phyloP scores from a whole-genome alignment of 495 filamentous ascomycete species.

The Annulohypoxylon nitens region DNA sequence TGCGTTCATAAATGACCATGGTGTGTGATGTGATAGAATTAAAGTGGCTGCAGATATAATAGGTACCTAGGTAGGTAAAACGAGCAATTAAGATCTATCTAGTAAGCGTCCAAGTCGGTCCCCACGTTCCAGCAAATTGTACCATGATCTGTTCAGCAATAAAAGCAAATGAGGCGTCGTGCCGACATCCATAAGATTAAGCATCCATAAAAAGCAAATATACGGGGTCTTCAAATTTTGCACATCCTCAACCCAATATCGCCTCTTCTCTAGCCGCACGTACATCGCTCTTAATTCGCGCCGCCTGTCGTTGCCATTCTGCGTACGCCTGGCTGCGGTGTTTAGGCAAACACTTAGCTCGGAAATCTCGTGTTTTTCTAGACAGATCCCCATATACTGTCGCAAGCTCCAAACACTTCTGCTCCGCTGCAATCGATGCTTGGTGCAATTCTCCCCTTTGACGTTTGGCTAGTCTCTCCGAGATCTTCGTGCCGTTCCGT shows the following conservation, averaged over 20 bases:
- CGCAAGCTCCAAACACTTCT: slow-evolving; percentile 32
- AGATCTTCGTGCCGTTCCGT: slow-evolving; percentile 33
- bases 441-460: slow-evolving; percentile 30
- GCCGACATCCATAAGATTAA: not conserved
- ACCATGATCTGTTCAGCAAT: too few relatives aligned
- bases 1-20: too few relatives aligned
- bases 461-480: slow-evolving; percentile 19
- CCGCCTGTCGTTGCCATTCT: slow-evolving; percentile 37
- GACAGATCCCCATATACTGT: slow-evolving; percentile 37
- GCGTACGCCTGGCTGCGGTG: slow-evolving; percentile 32
- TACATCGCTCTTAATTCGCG: slow-evolving; percentile 24
- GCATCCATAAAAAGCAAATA: not conserved
- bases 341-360: slow-evolving; percentile 28
- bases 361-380: slow-evolving; percentile 27
- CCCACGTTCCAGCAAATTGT: too few relatives aligned
- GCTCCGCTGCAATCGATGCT: slow-evolving; percentile 11
- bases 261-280: slow-evolving; percentile 35
- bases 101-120: too few relatives aligned
- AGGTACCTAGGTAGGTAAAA: too few relatives aligned
- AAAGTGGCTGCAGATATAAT: too few relatives aligned
- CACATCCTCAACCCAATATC: slow-evolving; percentile 1
- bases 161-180: not conserved
- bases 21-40: too few relatives aligned
- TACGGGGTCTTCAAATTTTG: not conserved
- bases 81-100: too few relatives aligned